A percentile compares a stretch with the other conserved stretches of the same genome.
These are phyloP conservation scores for Emmonsia crescens DNA, from an alignment of 2,329 filamentous ascomycete species.

Conservation along the genomic window DNA sequence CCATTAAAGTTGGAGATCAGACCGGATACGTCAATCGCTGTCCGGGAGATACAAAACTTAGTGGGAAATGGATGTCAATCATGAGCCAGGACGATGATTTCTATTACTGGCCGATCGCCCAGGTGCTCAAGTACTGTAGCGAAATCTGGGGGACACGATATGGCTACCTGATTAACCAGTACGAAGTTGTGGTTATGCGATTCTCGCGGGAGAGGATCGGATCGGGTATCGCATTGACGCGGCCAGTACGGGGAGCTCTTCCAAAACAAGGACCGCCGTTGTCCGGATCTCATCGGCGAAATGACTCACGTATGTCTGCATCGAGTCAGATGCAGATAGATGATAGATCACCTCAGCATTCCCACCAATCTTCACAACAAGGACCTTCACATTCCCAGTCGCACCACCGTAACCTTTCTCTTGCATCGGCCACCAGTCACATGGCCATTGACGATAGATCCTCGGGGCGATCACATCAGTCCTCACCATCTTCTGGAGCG, in stretches of 20 bases:
- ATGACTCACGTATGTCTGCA: not conserved
- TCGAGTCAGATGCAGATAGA: slow-evolving; percentile 3
- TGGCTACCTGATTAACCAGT: slow-evolving; percentile 4
- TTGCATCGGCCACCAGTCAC: not conserved
- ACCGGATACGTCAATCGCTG: slow-evolving; percentile 1
- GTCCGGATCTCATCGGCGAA: not conserved
- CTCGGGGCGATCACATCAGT: not conserved
- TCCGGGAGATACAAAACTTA: slow-evolving; percentile 4
- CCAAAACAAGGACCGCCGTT: not conserved
- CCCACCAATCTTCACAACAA: not conserved
- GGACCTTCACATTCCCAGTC: not conserved
- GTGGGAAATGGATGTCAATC: not conserved
- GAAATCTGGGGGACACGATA: slow-evolving; percentile 1
- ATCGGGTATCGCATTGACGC: not conserved
- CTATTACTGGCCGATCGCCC: slow-evolving; percentile 1
- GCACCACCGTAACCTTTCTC: not conserved
- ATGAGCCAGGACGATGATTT: not conserved
- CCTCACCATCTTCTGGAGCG: not conserved
- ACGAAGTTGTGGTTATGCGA: slow-evolving; percentile 3
- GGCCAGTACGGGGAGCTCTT: not conserved
- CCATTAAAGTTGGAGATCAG: not conserved
- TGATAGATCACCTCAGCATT: not conserved
- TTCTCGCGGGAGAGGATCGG: slow-evolving; percentile 1
- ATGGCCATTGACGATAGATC: not conserved
- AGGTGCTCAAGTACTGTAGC: not conserved